Conservation (phyloP, 495 filamentous ascomycete species). For the Cairneyella variabilis region DNA sequence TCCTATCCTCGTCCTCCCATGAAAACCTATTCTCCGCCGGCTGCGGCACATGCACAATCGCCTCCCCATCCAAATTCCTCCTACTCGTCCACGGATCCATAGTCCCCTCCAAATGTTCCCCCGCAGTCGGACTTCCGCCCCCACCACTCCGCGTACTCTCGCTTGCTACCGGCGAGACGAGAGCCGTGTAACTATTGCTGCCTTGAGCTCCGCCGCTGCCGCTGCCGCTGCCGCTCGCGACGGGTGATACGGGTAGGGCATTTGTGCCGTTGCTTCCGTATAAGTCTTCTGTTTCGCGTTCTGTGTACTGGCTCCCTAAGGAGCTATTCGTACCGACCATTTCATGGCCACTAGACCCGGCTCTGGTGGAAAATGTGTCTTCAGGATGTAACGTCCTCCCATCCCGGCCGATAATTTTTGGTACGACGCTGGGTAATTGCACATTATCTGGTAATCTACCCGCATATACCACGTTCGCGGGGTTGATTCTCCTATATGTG, state of each 20-base stretch:
- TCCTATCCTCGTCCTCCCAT: slow-evolving; percentile 45
- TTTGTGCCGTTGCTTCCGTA: slow-evolving; percentile 5
- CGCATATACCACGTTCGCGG: slow-evolving; percentile 45
- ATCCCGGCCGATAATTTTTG: slow-evolving; percentile 32
- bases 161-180: slow-evolving; percentile 3
- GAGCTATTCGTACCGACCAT: slow-evolving; percentile 28
- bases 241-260: slow-evolving; percentile 6
- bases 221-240: slow-evolving; percentile 2
- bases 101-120: background rate
- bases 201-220: background rate
- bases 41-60: slow-evolving; percentile 48
- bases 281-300: slow-evolving; percentile 33
- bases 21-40: slow-evolving; percentile 47
- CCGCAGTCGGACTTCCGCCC: background rate
- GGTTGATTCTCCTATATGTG: slow-evolving; percentile 39
- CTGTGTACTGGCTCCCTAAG: slow-evolving; percentile 48
- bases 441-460: slow-evolving; percentile 47
- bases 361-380: slow-evolving; percentile 16
- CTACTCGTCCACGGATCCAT: slow-evolving; percentile 10
- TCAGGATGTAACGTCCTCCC: slow-evolving; percentile 24
- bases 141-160: slow-evolving; percentile 2
- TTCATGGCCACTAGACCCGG: slow-evolving; percentile 32
- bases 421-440: slow-evolving; percentile 37
- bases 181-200: background rate
- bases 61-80: slow-evolving; percentile 26